Percentiles rank a stretch among this genome's conserved stretches.
Evolutionary conservation across 495 filamentous ascomycete genomes (phyloP).

Genomic region (Clohesyomyces aquaticus): DNA sequence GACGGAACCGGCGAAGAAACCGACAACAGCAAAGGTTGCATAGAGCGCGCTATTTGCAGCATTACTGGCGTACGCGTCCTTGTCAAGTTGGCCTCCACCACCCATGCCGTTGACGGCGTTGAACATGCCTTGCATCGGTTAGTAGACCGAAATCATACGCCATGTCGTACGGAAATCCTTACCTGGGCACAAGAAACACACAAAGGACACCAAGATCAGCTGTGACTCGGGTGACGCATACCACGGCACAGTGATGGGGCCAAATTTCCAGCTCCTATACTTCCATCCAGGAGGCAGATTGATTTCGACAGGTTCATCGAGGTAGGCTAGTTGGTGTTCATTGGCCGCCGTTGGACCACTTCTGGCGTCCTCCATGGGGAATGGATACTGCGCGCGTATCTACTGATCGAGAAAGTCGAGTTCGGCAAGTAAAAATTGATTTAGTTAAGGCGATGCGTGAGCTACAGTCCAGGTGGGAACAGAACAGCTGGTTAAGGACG

Average conservation of each 20-base stretch:
- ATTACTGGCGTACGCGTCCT: slow-evolving; percentile 46
- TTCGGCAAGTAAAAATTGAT: too few relatives aligned
- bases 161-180: slow-evolving; percentile 17
- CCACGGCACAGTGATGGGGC: slow-evolving; percentile 61
- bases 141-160: slow-evolving; percentile 3
- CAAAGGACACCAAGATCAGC: slow-evolving; percentile 73
- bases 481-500: slow-evolving; percentile 6
- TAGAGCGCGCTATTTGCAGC: slow-evolving; percentile 45
- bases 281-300: slow-evolving; percentile 48
- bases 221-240: slow-evolving; percentile 77
- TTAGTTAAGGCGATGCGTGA: too few relatives aligned
- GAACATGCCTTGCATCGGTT: slow-evolving; percentile 53
- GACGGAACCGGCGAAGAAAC: slow-evolving; percentile 59
- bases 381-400: neutral
- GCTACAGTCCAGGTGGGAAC: too few relatives aligned
- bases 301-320: slow-evolving; percentile 9
- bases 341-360: slow-evolving; percentile 17
- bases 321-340: slow-evolving; percentile 15
- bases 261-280: slow-evolving; percentile 55
- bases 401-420: too few relatives aligned
- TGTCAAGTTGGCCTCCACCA: slow-evolving; percentile 54
- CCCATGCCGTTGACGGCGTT: slow-evolving; percentile 55
- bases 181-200: slow-evolving; percentile 81
- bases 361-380: slow-evolving; percentile 32
- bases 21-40: slow-evolving; percentile 56